phyloP scores from a whole-genome alignment of 2,329 filamentous ascomycete species.

The Cladobotryum mycophilum region DNA sequence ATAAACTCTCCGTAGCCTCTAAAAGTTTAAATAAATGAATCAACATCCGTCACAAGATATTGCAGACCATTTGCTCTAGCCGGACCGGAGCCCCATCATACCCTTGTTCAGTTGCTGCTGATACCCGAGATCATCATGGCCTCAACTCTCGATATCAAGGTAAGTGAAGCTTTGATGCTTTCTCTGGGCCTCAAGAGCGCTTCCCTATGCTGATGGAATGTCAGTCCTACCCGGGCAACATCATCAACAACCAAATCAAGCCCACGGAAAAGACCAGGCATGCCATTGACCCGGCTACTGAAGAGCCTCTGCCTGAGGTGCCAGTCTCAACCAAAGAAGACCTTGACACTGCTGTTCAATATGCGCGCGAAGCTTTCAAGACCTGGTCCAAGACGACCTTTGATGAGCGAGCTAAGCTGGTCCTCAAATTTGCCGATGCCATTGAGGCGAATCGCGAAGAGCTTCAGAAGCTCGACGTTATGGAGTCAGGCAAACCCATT shows the following conservation, averaged over 20 bases:
- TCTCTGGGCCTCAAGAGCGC: neutral
- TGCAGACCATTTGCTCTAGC: too few relatives aligned
- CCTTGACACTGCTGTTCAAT: conserved; percentile 23
- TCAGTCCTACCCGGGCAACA: conserved; percentile 12
- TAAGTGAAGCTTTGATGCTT: neutral
- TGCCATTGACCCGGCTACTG: conserved; percentile 25
- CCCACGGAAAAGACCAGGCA: conserved; percentile 15
- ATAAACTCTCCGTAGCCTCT: too few relatives aligned
- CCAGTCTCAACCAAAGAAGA: conserved; percentile 24
- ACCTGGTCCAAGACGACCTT: conserved; percentile 22
- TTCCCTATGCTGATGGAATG: neutral
- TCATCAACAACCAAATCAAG: conserved; percentile 21
- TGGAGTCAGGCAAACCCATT: conserved; percentile 21
- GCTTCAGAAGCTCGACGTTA: conserved; percentile 17
- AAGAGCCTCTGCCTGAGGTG: conserved; percentile 25
- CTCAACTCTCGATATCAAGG: conserved; percentile 3
- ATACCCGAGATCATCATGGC: neutral
- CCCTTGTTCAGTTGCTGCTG: too few relatives aligned
- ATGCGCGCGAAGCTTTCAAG: conserved; percentile 22
- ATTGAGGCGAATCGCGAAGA: conserved; percentile 19
- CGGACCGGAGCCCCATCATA: too few relatives aligned
- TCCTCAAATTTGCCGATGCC: conserved; percentile 21
- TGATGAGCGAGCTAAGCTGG: conserved; percentile 19
- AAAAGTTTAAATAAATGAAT: too few relatives aligned
- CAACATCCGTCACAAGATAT: too few relatives aligned